Percentiles rank a stretch among this genome's conserved stretches.
These are phyloP conservation scores for Mycena amicta DNA, from an alignment of 768 basidiomycete species.

Conservation along the genomic window DNA sequence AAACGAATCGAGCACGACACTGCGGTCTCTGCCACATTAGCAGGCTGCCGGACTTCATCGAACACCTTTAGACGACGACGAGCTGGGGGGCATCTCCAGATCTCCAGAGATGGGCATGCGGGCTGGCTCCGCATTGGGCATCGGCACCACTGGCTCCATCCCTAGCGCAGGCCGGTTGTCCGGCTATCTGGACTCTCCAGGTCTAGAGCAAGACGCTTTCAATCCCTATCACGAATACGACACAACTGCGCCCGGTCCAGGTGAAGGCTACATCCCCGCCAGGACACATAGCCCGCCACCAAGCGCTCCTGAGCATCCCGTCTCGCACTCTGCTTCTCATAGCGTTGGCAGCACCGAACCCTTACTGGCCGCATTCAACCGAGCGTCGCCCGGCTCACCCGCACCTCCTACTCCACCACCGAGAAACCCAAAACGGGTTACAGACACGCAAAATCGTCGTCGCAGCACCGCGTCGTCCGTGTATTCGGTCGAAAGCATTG, in stretches of 20 bases:
- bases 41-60: constrained; percentile 73
- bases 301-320: constrained; percentile 31
- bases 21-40: constrained; percentile 70
- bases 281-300: constrained; percentile 49
- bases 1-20: constrained; percentile 67
- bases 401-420: constrained; percentile 36
- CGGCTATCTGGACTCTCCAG: constrained; percentile 39
- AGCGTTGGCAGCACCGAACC: constrained; percentile 65
- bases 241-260: constrained; percentile 29
- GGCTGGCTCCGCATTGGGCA: constrained; percentile 38
- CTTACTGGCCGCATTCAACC: constrained; percentile 50
- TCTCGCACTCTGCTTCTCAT: constrained; percentile 47
- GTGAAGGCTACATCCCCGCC: constrained; percentile 48
- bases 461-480: constrained; percentile 33
- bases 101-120: constrained; percentile 43
- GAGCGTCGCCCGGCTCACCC: constrained; percentile 27
- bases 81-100: constrained; percentile 41
- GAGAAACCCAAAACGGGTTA: constrained; percentile 34
- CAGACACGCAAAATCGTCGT: constrained; percentile 20
- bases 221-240: constrained; percentile 59
- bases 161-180: constrained; percentile 37
- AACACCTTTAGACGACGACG: constrained; percentile 68
- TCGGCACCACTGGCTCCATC: constrained; percentile 28
- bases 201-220: constrained; percentile 38
- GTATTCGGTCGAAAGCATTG: constrained; percentile 36